These are phyloP conservation scores for Lizonia empirigonia DNA, from an alignment of 2,329 filamentous ascomycete species.

Conservation along the genomic window DNA sequence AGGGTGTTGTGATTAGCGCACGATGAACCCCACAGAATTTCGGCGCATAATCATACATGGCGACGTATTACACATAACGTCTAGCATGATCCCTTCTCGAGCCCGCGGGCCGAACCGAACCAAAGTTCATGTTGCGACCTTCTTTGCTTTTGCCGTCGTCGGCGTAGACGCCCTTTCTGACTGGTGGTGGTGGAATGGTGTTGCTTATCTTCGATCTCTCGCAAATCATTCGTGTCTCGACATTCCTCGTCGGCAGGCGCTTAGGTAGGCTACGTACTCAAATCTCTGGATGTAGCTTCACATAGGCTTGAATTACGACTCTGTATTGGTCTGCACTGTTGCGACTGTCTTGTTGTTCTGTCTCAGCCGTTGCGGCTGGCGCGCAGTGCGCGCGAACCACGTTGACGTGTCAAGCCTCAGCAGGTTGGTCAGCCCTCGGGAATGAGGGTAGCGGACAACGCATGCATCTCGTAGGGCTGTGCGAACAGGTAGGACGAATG, in stretches of 20 bases:
- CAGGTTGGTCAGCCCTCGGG: neutral
- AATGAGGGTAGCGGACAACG: constrained; percentile 23
- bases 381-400: constrained; percentile 37
- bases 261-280: neutral
- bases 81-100: constrained; percentile 7
- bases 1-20: too few species aligned
- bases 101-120: constrained; percentile 10
- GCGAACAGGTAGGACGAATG: constrained; percentile 34
- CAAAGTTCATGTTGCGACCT: neutral
- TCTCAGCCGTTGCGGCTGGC: constrained; percentile 12
- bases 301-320: neutral
- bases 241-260: neutral
- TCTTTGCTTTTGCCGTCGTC: constrained; percentile 4
- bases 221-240: neutral
- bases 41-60: neutral
- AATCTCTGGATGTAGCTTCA: neutral
- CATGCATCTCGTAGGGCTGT: constrained; percentile 23
- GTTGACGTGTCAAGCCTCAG: constrained; percentile 40
- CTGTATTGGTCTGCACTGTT: neutral
- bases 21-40: neutral
- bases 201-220: too few species aligned
- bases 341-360: constrained; percentile 1
- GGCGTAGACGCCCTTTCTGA: neutral
- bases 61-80: neutral
- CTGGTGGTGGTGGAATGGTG: neutral